phyloP scores from a whole-genome alignment of 2,329 filamentous ascomycete species.

The Diaporthe aspalathi region DNA sequence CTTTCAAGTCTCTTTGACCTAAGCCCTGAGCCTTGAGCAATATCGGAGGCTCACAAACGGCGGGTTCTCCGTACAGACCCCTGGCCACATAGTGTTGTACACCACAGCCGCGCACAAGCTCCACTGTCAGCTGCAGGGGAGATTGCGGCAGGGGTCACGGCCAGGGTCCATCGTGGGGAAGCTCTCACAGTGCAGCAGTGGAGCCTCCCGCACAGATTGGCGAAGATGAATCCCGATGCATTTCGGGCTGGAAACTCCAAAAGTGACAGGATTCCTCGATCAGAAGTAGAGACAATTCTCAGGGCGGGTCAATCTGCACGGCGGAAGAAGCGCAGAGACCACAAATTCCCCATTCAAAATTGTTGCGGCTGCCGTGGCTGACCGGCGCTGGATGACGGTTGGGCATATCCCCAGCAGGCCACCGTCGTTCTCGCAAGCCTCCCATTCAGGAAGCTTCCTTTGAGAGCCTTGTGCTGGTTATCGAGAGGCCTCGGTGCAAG shows the following conservation, averaged over 20 bases:
- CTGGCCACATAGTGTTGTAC: constrained; percentile 5
- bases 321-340: constrained; percentile 3
- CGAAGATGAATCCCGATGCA: constrained; percentile 37
- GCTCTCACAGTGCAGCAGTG: constrained; percentile 30
- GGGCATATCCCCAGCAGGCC: background rate
- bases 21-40: background rate
- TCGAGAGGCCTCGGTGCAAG: background rate
- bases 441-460: background rate
- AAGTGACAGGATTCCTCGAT: background rate
- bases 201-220: constrained; percentile 34
- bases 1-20: background rate
- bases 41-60: background rate
- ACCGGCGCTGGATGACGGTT: background rate
- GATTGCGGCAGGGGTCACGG: constrained; percentile 13
- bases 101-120: constrained; percentile 9
- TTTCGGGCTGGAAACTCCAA: constrained; percentile 31
- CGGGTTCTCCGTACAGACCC: constrained; percentile 29
- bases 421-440: constrained; percentile 26
- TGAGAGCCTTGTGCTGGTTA: constrained; percentile 4
- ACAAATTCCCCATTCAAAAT: background rate
- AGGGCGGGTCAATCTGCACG: constrained; percentile 1
- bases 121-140: constrained; percentile 36
- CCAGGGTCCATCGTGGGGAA: constrained; percentile 38
- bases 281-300: background rate
- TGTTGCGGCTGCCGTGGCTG: background rate